These are phyloP conservation scores for Ganoderma lingzhi DNA, from an alignment of 1,284 basidiomycete genomes.

Conservation along the genomic window DNA sequence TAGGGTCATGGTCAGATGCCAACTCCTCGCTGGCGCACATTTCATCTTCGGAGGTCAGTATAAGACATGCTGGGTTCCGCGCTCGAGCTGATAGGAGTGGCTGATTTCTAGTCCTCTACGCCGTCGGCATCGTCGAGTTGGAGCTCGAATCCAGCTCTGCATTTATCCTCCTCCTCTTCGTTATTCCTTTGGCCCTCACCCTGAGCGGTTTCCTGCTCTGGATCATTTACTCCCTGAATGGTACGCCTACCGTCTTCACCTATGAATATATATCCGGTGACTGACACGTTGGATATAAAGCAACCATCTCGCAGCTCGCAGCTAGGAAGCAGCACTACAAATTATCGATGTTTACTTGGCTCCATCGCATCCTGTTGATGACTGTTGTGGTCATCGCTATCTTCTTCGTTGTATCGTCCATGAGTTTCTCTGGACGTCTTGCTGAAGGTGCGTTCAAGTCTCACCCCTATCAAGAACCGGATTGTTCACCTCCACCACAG, in stretches of 20 bases:
- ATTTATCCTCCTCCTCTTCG: slow-evolving; percentile 81
- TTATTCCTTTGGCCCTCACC: slow-evolving; percentile 94
- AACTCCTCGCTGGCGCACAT: slow-evolving; percentile 81
- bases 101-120: slow-evolving; percentile 75
- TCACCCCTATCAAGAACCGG: neutral
- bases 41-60: slow-evolving; percentile 91
- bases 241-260: slow-evolving; percentile 47
- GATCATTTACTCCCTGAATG: slow-evolving; percentile 92
- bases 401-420: slow-evolving; percentile 93
- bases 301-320: slow-evolving; percentile 86
- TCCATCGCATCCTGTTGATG: slow-evolving; percentile 89
- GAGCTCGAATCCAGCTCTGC: slow-evolving; percentile 90
- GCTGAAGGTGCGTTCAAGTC: slow-evolving; percentile 74
- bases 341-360: slow-evolving; percentile 83
- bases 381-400: slow-evolving; percentile 85
- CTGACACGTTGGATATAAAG: slow-evolving; percentile 46
- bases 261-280: neutral
- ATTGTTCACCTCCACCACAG: slow-evolving; percentile 46
- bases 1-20: slow-evolving; percentile 80
- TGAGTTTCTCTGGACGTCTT: slow-evolving; percentile 90
- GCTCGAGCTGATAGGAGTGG: neutral
- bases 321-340: slow-evolving; percentile 90
- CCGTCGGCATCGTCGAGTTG: slow-evolving; percentile 91
- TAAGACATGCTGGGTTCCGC: neutral
- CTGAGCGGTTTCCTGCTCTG: slow-evolving; percentile 95